Percentiles rank a stretch among this genome's conserved stretches.
These are phyloP conservation scores for Fraxinus ornus DNA, from an alignment of 305 asterid species.

Conservation along the genomic window DNA sequence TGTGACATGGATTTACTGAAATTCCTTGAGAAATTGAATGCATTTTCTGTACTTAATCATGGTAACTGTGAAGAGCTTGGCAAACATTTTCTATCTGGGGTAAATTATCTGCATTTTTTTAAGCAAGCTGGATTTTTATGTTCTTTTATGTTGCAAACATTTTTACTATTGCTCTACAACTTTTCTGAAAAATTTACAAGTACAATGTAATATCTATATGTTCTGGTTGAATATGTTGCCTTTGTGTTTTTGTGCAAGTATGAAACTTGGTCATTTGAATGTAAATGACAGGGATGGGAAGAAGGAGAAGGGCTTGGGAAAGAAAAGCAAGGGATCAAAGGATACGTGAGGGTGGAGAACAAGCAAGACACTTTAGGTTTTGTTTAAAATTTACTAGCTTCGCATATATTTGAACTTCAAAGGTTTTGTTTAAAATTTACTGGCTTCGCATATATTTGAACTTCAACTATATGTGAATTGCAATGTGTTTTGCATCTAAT, in stretches of 20 bases:
- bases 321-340: slow-evolving; percentile 97
- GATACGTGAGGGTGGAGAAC: slow-evolving; percentile 79
- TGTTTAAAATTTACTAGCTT: slow-evolving; percentile 10
- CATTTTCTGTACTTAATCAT: neutral
- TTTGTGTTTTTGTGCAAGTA: neutral
- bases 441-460: neutral
- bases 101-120: neutral
- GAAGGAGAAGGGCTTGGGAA: slow-evolving; percentile 99
- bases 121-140: neutral
- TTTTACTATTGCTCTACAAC: neutral
- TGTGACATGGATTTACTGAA: neutral
- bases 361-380: slow-evolving; percentile 85
- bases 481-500: neutral
- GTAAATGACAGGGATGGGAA: slow-evolving; percentile 81
- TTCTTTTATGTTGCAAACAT: neutral
- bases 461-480: neutral
- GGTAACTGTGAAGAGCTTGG: neutral
- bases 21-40: neutral
- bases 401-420: neutral
- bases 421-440: slow-evolving; percentile 41
- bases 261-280: slow-evolving; percentile 4
- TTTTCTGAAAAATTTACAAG: neutral
- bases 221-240: neutral
- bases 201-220: neutral
- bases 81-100: neutral